A percentile compares a stretch with the other conserved stretches of the same genome.
These are phyloP conservation scores for Coccomyxa sp. DNA, from an alignment of 139 green algal species.

Conservation along the genomic window DNA sequence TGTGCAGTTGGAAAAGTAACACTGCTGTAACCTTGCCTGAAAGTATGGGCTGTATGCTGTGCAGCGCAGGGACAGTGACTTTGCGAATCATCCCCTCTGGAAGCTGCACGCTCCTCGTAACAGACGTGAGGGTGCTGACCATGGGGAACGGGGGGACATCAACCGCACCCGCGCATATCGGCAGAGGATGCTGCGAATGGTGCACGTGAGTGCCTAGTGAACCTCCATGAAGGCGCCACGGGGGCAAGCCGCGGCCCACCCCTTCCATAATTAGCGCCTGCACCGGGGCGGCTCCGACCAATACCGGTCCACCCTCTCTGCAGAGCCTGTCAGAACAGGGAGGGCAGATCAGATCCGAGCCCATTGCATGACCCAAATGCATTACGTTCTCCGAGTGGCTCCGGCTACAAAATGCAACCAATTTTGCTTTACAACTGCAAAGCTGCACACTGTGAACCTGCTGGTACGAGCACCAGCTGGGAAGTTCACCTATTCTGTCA, in stretches of 20 bases:
- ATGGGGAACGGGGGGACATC: too few species aligned
- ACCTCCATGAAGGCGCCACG: constrained; percentile 99
- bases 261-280: constrained; percentile 92
- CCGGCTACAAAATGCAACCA: too few species aligned
- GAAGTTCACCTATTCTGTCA: background rate
- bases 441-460: background rate
- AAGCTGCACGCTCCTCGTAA: too few species aligned
- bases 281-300: constrained; percentile 76
- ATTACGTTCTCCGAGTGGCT: too few species aligned
- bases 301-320: constrained; percentile 81
- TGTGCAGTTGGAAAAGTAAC: too few species aligned
- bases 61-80: too few species aligned
- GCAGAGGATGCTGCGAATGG: constrained; percentile 94
- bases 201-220: constrained; percentile 96
- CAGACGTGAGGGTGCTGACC: too few species aligned
- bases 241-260: constrained; percentile 69
- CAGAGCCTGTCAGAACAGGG: constrained; percentile 1
- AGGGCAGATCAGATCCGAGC: background rate
- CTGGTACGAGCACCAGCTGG: background rate
- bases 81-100: too few species aligned
- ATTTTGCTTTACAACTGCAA: too few species aligned
- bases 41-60: too few species aligned
- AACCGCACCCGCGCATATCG: constrained; percentile 93
- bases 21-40: too few species aligned
- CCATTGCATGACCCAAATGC: too few species aligned